Evolutionary conservation across 768 basidiomycete genomes (phyloP).

Genomic region (Daedaleopsis nitida): DNA sequence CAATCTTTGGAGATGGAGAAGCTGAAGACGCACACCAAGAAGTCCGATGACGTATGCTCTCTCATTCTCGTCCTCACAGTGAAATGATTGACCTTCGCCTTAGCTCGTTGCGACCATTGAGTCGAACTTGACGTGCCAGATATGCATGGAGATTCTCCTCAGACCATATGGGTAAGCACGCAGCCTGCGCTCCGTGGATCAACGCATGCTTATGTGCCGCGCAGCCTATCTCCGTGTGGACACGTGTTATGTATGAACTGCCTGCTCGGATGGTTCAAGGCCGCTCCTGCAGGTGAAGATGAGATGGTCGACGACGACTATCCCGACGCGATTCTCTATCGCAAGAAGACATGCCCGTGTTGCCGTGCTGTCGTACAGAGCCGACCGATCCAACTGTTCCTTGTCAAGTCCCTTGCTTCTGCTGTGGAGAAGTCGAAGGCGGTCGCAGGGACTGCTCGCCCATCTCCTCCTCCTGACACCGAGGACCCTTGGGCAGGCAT

Average conservation of each 20-base stretch:
- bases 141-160: constrained; percentile 70
- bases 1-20: constrained; percentile 52
- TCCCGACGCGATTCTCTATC: constrained; percentile 50
- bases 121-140: constrained; percentile 66
- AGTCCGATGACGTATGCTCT: constrained; percentile 57
- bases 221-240: constrained; percentile 72
- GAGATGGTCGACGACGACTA: constrained; percentile 46
- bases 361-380: constrained; percentile 60
- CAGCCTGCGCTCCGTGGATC: background rate
- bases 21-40: constrained; percentile 54
- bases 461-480: constrained; percentile 38
- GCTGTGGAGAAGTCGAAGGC: constrained; percentile 50
- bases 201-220: background rate
- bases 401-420: constrained; percentile 61
- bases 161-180: constrained; percentile 66
- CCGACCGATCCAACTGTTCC: constrained; percentile 68
- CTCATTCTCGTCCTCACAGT: background rate
- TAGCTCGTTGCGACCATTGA: constrained; percentile 58
- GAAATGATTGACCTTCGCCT: background rate
- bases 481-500: constrained; percentile 74
- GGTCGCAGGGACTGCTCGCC: constrained; percentile 22
- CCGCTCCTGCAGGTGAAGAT: constrained; percentile 54
- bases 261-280: constrained; percentile 78
- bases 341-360: constrained; percentile 72
- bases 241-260: constrained; percentile 75